These are phyloP conservation scores for Acanthamoeba triangularis DNA, from an alignment of 208 protist species.

Conservation along the genomic window DNA sequence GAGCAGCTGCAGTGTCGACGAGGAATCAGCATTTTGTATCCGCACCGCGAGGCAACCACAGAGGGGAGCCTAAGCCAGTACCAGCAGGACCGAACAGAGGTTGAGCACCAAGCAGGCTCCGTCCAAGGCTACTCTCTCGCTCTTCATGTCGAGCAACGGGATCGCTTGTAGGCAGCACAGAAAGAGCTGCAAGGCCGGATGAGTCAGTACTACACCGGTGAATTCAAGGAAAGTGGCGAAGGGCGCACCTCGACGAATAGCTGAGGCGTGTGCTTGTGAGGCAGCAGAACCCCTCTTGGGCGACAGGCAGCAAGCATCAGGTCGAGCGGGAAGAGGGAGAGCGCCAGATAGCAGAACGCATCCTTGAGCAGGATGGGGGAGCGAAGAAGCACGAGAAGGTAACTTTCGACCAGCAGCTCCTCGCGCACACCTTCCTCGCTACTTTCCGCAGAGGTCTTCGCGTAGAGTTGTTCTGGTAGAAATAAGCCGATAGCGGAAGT, in stretches of 20 bases:
- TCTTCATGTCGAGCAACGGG: constrained; percentile 24
- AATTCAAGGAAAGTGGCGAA: neutral
- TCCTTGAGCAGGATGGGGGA: neutral
- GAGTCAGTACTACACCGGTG: neutral
- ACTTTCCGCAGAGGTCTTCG: neutral
- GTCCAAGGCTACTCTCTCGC: neutral
- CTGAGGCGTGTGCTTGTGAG: neutral
- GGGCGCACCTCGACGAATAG: neutral
- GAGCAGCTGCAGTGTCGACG: neutral
- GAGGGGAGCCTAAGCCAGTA: neutral
- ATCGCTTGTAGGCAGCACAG: neutral
- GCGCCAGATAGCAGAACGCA: neutral
- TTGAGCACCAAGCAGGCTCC: neutral
- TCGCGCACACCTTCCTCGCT: neutral
- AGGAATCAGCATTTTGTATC: neutral
- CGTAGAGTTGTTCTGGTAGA: neutral
- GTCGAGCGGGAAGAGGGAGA: neutral
- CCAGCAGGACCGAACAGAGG: neutral
- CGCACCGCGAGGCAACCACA: neutral
- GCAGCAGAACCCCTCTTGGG: neutral
- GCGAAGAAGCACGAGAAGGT: neutral
- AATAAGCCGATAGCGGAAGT: neutral
- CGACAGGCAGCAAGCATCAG: neutral
- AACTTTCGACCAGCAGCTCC: neutral
- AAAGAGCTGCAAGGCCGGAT: constrained; percentile 31